phyloP scores from a whole-genome alignment of 2,329 filamentous ascomycete genomes.

The Pseudogymnoascus sp. region DNA sequence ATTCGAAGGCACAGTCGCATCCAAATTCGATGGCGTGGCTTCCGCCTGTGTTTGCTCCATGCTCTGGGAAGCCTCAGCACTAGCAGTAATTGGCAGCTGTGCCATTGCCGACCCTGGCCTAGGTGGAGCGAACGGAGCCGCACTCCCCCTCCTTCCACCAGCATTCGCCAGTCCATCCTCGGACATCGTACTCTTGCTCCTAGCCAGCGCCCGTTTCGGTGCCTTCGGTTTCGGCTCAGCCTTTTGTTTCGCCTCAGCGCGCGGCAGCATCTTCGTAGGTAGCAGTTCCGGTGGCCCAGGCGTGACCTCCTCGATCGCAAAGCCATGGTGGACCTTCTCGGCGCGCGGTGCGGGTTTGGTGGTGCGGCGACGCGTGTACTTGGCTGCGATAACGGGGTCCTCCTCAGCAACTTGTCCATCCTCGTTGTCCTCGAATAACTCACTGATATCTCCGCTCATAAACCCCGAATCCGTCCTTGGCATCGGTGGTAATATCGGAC shows the following conservation, averaged over 20 bases:
- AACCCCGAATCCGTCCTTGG: slow-evolving; percentile 66
- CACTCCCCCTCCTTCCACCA: slow-evolving; percentile 2
- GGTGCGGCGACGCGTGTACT: slow-evolving; percentile 23
- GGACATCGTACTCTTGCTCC: slow-evolving; percentile 21
- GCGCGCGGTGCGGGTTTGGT: slow-evolving; percentile 12
- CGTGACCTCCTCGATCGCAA: slow-evolving; percentile 29
- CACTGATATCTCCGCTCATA: slow-evolving; percentile 55
- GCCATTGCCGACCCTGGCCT: slow-evolving; percentile 14
- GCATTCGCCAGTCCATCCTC: slow-evolving; percentile 22
- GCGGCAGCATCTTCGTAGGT: slow-evolving; percentile 29
- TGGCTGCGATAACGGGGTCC: slow-evolving; percentile 28
- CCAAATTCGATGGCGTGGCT: not conserved
- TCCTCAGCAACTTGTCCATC: slow-evolving; percentile 31
- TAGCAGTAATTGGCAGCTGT: not conserved
- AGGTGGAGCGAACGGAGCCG: not conserved
- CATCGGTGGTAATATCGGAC: slow-evolving; percentile 51
- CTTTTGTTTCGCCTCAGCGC: slow-evolving; percentile 18
- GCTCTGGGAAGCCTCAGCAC: not conserved
- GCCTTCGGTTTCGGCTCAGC: slow-evolving; percentile 31
- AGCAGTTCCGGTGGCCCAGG: slow-evolving; percentile 36
- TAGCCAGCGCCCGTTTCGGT: slow-evolving; percentile 15
- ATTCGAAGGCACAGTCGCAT: not conserved
- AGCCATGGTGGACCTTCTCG: slow-evolving; percentile 19
- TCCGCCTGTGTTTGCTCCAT: not conserved
- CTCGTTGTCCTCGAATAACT: slow-evolving; percentile 53